These are phyloP conservation scores for Phytophthora citricola DNA, from an alignment of 352 stramenopile genomes.

Conservation along the genomic window DNA sequence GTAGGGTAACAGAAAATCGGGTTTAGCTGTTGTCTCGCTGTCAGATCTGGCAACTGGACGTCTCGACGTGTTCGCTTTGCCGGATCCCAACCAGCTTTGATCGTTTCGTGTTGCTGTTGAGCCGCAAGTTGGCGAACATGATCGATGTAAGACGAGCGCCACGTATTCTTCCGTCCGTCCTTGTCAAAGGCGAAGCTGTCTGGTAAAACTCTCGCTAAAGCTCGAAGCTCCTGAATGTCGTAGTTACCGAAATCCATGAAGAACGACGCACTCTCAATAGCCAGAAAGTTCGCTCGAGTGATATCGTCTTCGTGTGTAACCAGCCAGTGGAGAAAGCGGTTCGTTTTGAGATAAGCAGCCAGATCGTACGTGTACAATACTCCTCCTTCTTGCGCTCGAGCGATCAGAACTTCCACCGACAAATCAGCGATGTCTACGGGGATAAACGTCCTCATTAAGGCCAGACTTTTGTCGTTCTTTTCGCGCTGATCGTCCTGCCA, in stretches of 20 bases:
- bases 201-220: slow-evolving; percentile 55
- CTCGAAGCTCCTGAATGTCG: slow-evolving; percentile 75
- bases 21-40: slow-evolving; percentile 67
- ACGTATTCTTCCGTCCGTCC: slow-evolving; percentile 69
- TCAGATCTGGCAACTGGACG: slow-evolving; percentile 66
- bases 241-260: slow-evolving; percentile 76
- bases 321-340: slow-evolving; percentile 79
- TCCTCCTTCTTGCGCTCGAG: slow-evolving; percentile 34
- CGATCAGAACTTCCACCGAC: slow-evolving; percentile 61
- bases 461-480: slow-evolving; percentile 49
- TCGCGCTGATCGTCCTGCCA: slow-evolving; percentile 52
- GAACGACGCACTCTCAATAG: slow-evolving; percentile 58
- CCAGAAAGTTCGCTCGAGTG: slow-evolving; percentile 72
- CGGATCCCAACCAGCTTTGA: slow-evolving; percentile 74
- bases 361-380: slow-evolving; percentile 82
- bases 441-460: slow-evolving; percentile 55
- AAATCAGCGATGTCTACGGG: slow-evolving; percentile 66
- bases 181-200: slow-evolving; percentile 79
- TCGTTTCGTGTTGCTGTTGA: slow-evolving; percentile 63
- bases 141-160: slow-evolving; percentile 69
- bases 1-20: slow-evolving; percentile 73
- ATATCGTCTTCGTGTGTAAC: slow-evolving; percentile 79
- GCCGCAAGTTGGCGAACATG: slow-evolving; percentile 60
- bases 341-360: slow-evolving; percentile 80
- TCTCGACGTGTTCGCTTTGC: slow-evolving; percentile 45